Percentiles rank a stretch among this genome's conserved stretches.
phyloP scores from a whole-genome alignment of 306 rosid genomes.

The Gillenia trifoliata region DNA sequence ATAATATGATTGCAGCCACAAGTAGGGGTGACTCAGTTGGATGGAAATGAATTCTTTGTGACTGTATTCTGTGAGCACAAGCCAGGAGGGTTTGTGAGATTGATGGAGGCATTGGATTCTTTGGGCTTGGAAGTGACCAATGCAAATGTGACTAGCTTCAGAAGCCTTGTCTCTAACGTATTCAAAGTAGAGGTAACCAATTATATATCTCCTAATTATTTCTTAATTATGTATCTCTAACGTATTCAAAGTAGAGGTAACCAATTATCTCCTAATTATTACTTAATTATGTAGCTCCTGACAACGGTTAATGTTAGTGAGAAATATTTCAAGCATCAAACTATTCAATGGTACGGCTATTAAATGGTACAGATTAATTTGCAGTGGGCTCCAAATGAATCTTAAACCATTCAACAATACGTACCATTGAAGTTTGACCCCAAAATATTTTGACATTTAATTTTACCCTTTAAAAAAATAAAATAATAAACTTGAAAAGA shows the following conservation, averaged over 20 bases:
- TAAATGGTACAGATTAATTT: no score
- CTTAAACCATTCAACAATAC: no score
- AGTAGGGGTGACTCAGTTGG: slow-evolving; percentile 69
- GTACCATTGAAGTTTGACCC: no score
- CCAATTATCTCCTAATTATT: not conserved
- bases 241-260: slow-evolving; percentile 66
- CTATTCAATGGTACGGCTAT: no score
- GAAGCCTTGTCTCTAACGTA: slow-evolving; percentile 72
- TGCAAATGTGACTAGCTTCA: slow-evolving; percentile 73
- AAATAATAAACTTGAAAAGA: no score
- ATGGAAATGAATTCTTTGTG: slow-evolving; percentile 65
- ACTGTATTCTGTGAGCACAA: slow-evolving; percentile 77
- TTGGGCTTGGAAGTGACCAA: slow-evolving; percentile 62
- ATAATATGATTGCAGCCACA: slow-evolving; percentile 46
- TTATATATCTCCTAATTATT: not conserved
- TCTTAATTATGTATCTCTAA: no score
- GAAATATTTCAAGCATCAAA: no score
- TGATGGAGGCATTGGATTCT: slow-evolving; percentile 67
- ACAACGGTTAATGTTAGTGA: no score
- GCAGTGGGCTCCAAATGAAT: no score
- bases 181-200: slow-evolving; percentile 54
- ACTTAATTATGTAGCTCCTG: no score
- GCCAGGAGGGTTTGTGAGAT: slow-evolving; percentile 60
- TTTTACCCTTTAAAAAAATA: no score
- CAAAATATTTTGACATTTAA: no score